Base-by-base conservation (phyloP, 2,329 filamentous ascomycete genomes). In the Drechslerella stenobrocha region DNA sequence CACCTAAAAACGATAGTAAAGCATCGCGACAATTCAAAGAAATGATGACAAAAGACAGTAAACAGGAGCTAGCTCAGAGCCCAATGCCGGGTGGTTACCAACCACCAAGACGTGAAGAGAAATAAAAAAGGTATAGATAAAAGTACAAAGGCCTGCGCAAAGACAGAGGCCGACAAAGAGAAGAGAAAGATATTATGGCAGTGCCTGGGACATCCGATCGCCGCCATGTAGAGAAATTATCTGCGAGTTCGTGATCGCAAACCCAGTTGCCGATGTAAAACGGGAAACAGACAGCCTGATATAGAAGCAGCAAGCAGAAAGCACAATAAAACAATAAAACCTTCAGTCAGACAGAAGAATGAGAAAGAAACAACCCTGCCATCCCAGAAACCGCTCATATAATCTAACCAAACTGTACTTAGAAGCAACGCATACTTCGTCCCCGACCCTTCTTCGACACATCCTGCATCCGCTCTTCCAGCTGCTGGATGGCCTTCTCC, bases 341-440 rank as follows among this genome's bases (percentile, higher is more conserved):
- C 15, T 8, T 4, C 7, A 37, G 11, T 30, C 5, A 30, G 28
- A 37, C 7, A 37, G 8, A 6, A 37, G 7, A 6, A 37, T 8
- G 8, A 4, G 15, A 37, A 37, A 37, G n/a, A 37, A n/a, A 37
- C 7, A 6, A 37, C 4, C 8, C 8, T 15, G n/a, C n/a, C n/a
- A 37, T 37, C 34, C n/a, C 34, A 37, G 34, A 42, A 18, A 20
- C 37, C 37, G 37, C 37, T 20, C 37, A 42, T 7, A 42, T 42
- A 18, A 20, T 42, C 37, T 42, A 42, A 42, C 15, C 13, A 42
- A 42, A 42, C 28, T 42, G 22, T 18, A 15, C 32, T 30, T 90
- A 96, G 81, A 98, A 98, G 83, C 93, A 98, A 80, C 96, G 97
- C 77, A 98, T 82, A 72, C 88, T 91, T 74, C 87, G 96, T 84